Percentiles rank a stretch among this genome's conserved stretches.
phyloP scores from a whole-genome alignment of 768 basidiomycete genomes.

The Collybia nuda region DNA sequence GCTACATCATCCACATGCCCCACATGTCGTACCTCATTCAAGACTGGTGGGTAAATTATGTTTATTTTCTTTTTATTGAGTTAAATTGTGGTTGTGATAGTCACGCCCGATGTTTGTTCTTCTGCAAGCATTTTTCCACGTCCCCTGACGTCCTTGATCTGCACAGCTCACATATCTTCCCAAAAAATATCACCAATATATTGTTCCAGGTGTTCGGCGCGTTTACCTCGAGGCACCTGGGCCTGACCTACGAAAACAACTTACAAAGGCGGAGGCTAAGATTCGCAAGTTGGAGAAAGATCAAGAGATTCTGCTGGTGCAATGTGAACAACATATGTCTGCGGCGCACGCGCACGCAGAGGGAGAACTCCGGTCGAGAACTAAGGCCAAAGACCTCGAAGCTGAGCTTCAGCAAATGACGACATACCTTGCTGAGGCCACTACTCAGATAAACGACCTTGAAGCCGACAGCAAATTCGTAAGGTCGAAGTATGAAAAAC shows the following conservation, averaged over 20 bases:
- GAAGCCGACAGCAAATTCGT: conserved; percentile 11
- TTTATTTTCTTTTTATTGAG: background rate
- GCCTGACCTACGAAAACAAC: conserved; percentile 26
- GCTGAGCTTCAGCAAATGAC: conserved; percentile 11
- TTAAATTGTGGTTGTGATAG: conserved; percentile 21
- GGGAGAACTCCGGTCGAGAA: conserved; percentile 27
- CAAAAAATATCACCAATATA: conserved; percentile 46
- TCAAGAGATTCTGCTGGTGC: conserved; percentile 41
- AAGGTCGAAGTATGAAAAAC: conserved; percentile 16
- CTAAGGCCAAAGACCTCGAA: conserved; percentile 12
- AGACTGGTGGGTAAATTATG: conserved; percentile 39
- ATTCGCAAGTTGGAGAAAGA: conserved; percentile 36
- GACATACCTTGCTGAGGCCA: background rate
- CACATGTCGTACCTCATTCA: conserved; percentile 55
- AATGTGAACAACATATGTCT: conserved; percentile 40
- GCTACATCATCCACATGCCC: conserved; percentile 50
- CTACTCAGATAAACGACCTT: conserved; percentile 8
- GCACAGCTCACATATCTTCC: conserved; percentile 36
- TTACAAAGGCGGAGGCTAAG: conserved; percentile 35
- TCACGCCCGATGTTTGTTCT: conserved; percentile 36
- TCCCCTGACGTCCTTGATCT: background rate
- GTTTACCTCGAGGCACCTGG: conserved; percentile 43
- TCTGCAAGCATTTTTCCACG: background rate
- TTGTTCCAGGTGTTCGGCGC: conserved; percentile 45
- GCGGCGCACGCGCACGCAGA: conserved; percentile 29